Percentiles rank a stretch among this genome's conserved stretches.
These are phyloP conservation scores for Melampsora americana DNA, from an alignment of 1,284 basidiomycete genomes.

Conservation along the genomic window DNA sequence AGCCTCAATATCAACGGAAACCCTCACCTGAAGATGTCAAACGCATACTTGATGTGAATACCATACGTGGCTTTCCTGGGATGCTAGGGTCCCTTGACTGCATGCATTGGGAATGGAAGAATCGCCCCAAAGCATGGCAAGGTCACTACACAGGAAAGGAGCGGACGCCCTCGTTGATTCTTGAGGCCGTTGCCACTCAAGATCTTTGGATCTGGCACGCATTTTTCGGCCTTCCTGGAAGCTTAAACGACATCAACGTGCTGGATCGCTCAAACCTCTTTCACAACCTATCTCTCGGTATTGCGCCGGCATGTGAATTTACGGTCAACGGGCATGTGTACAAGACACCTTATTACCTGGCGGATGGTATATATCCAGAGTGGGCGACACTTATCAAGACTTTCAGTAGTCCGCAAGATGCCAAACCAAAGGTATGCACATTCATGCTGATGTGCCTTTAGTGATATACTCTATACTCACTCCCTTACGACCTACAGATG, in stretches of 20 bases:
- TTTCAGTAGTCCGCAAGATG: neutral
- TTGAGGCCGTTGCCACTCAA: neutral
- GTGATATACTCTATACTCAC: too few relatives aligned
- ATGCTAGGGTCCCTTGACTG: conserved; percentile 25
- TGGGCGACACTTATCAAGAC: conserved; percentile 2
- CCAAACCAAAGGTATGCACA: neutral
- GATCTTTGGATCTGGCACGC: conserved; percentile 24
- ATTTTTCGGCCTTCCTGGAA: too few relatives aligned
- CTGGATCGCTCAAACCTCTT: neutral
- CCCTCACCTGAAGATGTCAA: neutral
- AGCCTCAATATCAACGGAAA: too few relatives aligned
- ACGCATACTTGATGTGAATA: neutral
- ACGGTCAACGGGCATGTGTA: neutral
- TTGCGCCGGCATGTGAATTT: neutral
- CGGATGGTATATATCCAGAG: too few relatives aligned
- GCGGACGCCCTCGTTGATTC: conserved; percentile 1
- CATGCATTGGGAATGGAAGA: conserved; percentile 36
- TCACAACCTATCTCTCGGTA: neutral
- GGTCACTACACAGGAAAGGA: conserved; percentile 22
- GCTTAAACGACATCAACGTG: conserved; percentile 25
- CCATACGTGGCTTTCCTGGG: conserved; percentile 12
- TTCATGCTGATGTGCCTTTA: too few relatives aligned
- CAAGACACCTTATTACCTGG: conserved; percentile 4
- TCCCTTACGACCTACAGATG: too few relatives aligned
- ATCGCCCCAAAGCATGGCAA: conserved; percentile 4